Evolutionary conservation across 2,329 filamentous ascomycete species (phyloP), one percentile per base, ranked within the genome.

Genomic region (Zopfia rhizophila): DNA sequence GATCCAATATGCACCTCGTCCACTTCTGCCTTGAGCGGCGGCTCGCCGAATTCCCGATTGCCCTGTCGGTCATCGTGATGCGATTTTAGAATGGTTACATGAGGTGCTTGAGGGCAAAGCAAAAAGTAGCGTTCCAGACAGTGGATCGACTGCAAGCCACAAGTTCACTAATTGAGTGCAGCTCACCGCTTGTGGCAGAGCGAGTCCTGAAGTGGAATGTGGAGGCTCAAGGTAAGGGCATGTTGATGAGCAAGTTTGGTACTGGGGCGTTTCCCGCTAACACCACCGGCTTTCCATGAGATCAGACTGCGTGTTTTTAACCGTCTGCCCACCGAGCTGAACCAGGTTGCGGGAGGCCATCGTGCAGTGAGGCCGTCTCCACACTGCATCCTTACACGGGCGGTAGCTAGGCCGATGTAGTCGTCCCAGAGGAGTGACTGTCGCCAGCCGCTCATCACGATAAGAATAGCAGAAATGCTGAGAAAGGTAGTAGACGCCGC

Each of bases 231-330:
- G 36, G 48, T 48, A 54, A 40, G 50, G 50, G 48, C 41, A 38
- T 25, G 30, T 35, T 33, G 46, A 40, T 37, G 51, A 51, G 35
- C 47, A 37, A 21, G 40, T 33, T 44, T 46, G 46, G 39, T 48
- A 50, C 31, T 28, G 30, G 48, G 60, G 49, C 56, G 52, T 50
- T 55, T 55, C 45, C 44, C 48, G 45, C 58, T 36, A 37, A 52
- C 40, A 51, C 53, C 51, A 39, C 51, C 39, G 51, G 52, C 46
- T 45, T 50, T 52, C 45, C 55, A 59, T 57, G 59, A 55, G 55
- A 60, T 58, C 62, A 65, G 65, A 65, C 66, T 63, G 58, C 57
- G 58, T 65, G 60, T n/a, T n/a, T n/a, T n/a, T 56, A 57, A 60
- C 60, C 48, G 53, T 52, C 58, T 50, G 42, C 31, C 35, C 45